Evolutionary conservation across 2,329 filamentous ascomycete species (phyloP), one percentile per base, ranked within the genome.

Genomic region (Colletotrichum musicola): DNA sequence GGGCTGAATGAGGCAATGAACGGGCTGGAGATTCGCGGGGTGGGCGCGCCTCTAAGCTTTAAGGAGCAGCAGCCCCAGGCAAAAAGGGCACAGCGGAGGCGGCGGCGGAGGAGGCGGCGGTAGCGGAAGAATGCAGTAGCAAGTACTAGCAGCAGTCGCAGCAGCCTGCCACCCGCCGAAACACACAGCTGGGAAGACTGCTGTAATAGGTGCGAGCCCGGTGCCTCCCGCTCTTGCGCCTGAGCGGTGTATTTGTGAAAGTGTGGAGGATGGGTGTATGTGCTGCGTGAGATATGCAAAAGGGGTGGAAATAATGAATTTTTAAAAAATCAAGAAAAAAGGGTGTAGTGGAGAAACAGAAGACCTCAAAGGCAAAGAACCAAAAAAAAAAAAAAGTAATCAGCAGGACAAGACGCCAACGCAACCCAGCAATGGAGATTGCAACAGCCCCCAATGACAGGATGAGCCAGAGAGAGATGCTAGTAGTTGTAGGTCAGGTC

Each of bases 1-100:
- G 44, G 57, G 51, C 64, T 63, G 67, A 49, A 42, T 61, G 62
- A 65, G 62, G 66, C 66, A 66, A 65, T n/a, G 63, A 46, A 53
- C 57, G 63, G 53, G 51, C 57, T 54, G 53, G 51, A 57, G 22
- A 6, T 54, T 69, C 56, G 62, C 56, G 58, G 57, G 46, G 59
- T 53, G 27, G 59, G 42, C 22, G 53, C 49, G 54, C 51, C 63
- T 69, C 64, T 58, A 68, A 63, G 64, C 63, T 63, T 58, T 62
- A 58, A 68, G 30, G 30, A 35, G 40, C 30, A 61, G 47, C 44
- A 42, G 51, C 27, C 44, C n/a, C 4, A 13, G 40, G 49, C 38
- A 40, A n/a, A 54, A 53, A 12, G 20, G 46, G 20, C 13, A 22
- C 46, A 22, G 46, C 46, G 16, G 4, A 18, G 14, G 18, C 44